These are phyloP conservation scores for Torulaspora delbrueckii DNA, from an alignment of 805 yeast genomes.

Conservation along the genomic window DNA sequence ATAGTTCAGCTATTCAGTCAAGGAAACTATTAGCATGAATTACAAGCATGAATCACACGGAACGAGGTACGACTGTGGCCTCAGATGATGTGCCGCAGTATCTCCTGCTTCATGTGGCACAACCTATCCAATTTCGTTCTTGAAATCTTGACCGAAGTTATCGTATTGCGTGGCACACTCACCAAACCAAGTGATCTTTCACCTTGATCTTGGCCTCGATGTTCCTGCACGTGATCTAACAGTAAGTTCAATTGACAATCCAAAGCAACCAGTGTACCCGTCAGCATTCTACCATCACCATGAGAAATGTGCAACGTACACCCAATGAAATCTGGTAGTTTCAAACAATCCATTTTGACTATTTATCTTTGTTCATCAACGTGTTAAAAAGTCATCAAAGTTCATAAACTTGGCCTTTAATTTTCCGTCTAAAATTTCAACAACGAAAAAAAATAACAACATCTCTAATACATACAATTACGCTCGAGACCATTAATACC, in stretches of 20 bases:
- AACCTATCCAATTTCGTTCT: slow-evolving; percentile 27
- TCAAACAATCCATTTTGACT: slow-evolving; percentile 13
- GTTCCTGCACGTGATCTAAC: slow-evolving; percentile 39
- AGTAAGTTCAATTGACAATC: slow-evolving; percentile 43
- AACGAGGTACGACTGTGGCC: not conserved
- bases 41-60: not conserved
- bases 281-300: slow-evolving; percentile 34
- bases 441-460: slow-evolving; percentile 4
- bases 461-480: not conserved
- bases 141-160: slow-evolving; percentile 25
- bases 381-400: not conserved
- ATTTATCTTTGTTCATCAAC: not conserved
- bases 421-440: not conserved
- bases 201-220: slow-evolving; percentile 8
- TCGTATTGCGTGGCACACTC: slow-evolving; percentile 46
- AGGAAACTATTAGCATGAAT: not conserved
- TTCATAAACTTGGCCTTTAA: not conserved
- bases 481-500: not conserved
- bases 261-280: slow-evolving; percentile 40
- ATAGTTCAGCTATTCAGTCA: not conserved
- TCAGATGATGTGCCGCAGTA: slow-evolving; percentile 10
- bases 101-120: slow-evolving; percentile 10
- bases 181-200: slow-evolving; percentile 47
- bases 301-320: slow-evolving; percentile 36
- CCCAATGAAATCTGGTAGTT: slow-evolving; percentile 27